A percentile compares a stretch with the other conserved stretches of the same genome.
These are phyloP conservation scores for Batkoa obscura DNA, from an alignment of 371 early-diverging fungal genomes.

Conservation along the genomic window DNA sequence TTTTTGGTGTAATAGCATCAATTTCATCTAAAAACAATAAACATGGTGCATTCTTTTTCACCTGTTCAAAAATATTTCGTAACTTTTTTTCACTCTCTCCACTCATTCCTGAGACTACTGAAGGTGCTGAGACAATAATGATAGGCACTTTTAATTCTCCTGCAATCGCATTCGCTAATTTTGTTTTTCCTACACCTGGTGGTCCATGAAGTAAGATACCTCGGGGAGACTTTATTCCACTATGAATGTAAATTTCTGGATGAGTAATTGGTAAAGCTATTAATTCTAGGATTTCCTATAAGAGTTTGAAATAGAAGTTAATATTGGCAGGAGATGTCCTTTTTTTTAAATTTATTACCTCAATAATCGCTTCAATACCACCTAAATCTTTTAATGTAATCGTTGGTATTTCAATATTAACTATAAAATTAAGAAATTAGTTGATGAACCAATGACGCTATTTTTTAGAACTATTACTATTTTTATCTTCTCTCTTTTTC, in stretches of 20 bases:
- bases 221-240: conserved; percentile 90
- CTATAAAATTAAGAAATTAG: not conserved
- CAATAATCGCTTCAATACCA: not conserved
- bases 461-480: too few species aligned
- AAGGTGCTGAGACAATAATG: conserved; percentile 94
- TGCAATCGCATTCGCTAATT: conserved; percentile 95
- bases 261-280: conserved; percentile 94
- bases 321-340: not conserved
- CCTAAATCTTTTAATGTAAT: not conserved
- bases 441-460: not conserved
- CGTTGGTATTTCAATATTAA: not conserved
- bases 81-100: conserved; percentile 99
- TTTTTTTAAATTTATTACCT: not conserved
- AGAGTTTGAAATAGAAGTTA: not conserved
- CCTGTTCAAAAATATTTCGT: conserved; percentile 95
- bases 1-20: conserved; percentile 91
- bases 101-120: conserved; percentile 96
- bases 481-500: too few species aligned
- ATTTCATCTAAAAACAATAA: conserved; percentile 99
- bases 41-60: conserved; percentile 79
- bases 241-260: conserved; percentile 86
- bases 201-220: conserved; percentile 98
- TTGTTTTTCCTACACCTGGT: conserved; percentile 98
- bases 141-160: conserved; percentile 84
- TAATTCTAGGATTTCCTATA: conserved; percentile 77